Evolutionary conservation across 129 eudicot genomes (phyloP).

Genomic region (Artemisia argyi): DNA sequence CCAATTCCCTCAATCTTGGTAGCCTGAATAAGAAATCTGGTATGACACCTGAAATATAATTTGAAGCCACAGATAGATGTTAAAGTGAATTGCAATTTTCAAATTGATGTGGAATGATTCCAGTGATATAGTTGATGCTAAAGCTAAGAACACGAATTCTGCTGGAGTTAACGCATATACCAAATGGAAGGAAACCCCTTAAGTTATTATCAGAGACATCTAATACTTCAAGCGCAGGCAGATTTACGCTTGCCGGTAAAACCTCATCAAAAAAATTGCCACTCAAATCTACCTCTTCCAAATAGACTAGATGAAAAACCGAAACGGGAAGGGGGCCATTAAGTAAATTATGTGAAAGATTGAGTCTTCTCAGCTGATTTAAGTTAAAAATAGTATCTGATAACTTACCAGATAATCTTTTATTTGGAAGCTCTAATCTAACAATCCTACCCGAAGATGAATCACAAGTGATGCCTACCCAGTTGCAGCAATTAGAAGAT

Average conservation of each 20-base stretch:
- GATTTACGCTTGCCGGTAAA: constrained; percentile 36
- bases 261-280: constrained; percentile 37
- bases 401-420: background rate
- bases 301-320: constrained; percentile 35
- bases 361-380: constrained; percentile 50
- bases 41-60: constrained; percentile 37
- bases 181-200: constrained; percentile 42
- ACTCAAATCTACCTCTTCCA: constrained; percentile 52
- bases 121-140: constrained; percentile 34
- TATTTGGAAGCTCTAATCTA: constrained; percentile 11
- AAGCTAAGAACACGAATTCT: constrained; percentile 18
- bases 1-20: constrained; percentile 29
- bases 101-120: constrained; percentile 33
- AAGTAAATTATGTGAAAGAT: constrained; percentile 52
- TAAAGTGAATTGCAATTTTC: constrained; percentile 41
- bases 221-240: constrained; percentile 43
- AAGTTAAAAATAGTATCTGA: constrained; percentile 40
- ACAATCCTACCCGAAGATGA: constrained; percentile 33
- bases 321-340: constrained; percentile 40
- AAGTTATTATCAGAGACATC: constrained; percentile 44
- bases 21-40: constrained; percentile 43
- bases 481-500: constrained; percentile 50
- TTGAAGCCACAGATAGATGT: constrained; percentile 35
- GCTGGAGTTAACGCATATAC: constrained; percentile 51
- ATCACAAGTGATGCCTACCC: constrained; percentile 50